A percentile compares a stretch with the other conserved stretches of the same genome.
phyloP scores from a whole-genome alignment of 257 asterid species.

The Prunella vulgaris region DNA sequence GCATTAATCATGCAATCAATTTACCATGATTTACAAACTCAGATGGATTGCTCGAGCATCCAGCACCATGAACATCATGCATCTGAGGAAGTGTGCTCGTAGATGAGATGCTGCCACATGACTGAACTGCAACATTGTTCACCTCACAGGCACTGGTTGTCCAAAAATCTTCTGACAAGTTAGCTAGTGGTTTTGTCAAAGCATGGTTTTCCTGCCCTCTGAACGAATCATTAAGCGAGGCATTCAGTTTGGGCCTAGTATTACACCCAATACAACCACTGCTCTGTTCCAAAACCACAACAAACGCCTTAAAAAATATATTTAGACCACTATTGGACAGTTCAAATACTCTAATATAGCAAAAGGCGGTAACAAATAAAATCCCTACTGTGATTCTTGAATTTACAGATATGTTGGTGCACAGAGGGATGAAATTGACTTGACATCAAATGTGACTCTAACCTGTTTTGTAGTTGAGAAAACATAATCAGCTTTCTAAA shows the following conservation, averaged over 20 bases:
- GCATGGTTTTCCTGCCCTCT: constrained; percentile 30
- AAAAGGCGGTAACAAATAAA: background rate
- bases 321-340: background rate
- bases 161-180: constrained; percentile 58
- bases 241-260: constrained; percentile 41
- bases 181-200: constrained; percentile 29
- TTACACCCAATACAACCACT: constrained; percentile 86
- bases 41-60: constrained; percentile 45
- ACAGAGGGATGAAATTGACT: background rate
- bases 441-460: background rate
- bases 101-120: constrained; percentile 63
- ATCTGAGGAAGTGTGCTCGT: constrained; percentile 47
- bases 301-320: constrained; percentile 39
- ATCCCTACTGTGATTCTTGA: background rate
- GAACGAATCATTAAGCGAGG: constrained; percentile 36
- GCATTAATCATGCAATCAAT: constrained; percentile 15
- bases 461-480: background rate
- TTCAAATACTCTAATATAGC: background rate
- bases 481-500: background rate
- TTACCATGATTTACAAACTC: constrained; percentile 78
- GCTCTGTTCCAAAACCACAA: constrained; percentile 67
- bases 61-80: constrained; percentile 43
- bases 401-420: background rate
- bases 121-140: constrained; percentile 50
- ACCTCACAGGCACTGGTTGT: constrained; percentile 58